Conservation (phyloP, 495 filamentous ascomycete species). For the Polyplosphaeria fusca region DNA sequence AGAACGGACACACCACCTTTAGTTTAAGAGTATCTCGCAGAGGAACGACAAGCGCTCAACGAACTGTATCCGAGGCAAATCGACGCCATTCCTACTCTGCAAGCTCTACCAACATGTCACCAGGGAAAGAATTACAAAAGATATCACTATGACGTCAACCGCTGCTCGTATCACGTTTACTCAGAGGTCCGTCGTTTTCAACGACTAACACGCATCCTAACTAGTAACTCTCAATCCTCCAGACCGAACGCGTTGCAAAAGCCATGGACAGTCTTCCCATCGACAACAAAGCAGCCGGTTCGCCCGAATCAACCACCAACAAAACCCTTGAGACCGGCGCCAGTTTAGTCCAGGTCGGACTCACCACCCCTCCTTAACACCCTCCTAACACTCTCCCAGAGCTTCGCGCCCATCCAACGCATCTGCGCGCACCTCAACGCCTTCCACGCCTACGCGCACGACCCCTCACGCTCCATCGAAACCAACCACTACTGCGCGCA, state of each 20-base stretch:
- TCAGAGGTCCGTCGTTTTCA: not conserved
- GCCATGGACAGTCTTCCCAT: constrained; percentile 32
- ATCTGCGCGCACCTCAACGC: constrained; percentile 85
- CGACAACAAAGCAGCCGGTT: constrained; percentile 48
- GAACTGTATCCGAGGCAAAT: no score
- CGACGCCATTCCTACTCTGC: no score
- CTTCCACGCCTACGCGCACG: constrained; percentile 75
- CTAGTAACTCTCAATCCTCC: not conserved
- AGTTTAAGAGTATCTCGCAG: no score
- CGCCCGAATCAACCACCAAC: constrained; percentile 53
- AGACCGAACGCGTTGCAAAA: not conserved
- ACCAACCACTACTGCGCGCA: constrained; percentile 85
- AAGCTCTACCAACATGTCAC: no score
- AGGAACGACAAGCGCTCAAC: no score
- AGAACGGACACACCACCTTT: no score
- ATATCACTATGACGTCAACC: not conserved
- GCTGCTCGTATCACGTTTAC: not conserved
- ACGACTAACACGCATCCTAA: no score
- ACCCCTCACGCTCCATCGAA: constrained; percentile 66
- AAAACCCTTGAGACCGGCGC: constrained; percentile 66
- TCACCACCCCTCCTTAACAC: not conserved
- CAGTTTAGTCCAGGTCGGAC: constrained; percentile 50
- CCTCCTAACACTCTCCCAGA: constrained; percentile 39
- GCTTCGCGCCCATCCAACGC: constrained; percentile 69
- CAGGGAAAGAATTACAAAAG: no score